Base-by-base conservation (phyloP, 129 eudicot species). In the Chrysanthemum makinoi region DNA sequence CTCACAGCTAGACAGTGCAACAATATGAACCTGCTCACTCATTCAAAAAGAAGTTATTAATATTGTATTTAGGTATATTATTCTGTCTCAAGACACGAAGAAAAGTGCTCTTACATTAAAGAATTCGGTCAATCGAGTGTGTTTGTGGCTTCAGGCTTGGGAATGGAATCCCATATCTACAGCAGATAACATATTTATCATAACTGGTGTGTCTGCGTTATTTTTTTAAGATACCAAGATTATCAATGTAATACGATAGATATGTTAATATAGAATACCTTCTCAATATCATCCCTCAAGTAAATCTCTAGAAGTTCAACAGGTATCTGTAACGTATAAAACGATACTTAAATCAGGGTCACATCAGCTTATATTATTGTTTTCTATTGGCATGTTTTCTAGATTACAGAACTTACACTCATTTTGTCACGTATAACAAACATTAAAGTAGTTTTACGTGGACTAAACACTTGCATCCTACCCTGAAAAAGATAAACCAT, bases 81-180 rank as follows among this genome's bases (percentile, higher is more conserved):
- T 35, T 35, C 43, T 35, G 43, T 35, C 43, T 5, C 43, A 4
- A 35, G 43, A 35, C 1, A 35, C 8, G 43, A 35, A 35, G 43
- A 35, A 5, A 4, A 35, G 43, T 35, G 9, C 35, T 24, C 97
- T 87, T 80, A 91, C 97, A 82, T 85, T 88, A 70, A 91, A 91
- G 81, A 91, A 91, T 24, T 88, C 93, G 75, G 93, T 91, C 57
- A 88, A 35, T 35, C 1, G 89, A 19, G 97, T 91, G 19, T 84
- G 85, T 68, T 82, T 88, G 85, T 82, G 90, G 87, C 92, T 76
- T 86, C 87, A 57, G 97, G 97, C 83, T 91, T 91, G 46, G 97
- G 89, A 80, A 91, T 89, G 17, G 86, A 80, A 78, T 86, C 91
- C 95, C 95, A 91, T 77, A 91, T 91, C 97, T 91, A 63, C 60